A percentile compares a stretch with the other conserved stretches of the same genome.
phyloP scores from a whole-genome alignment of 2,329 filamentous ascomycete genomes.

The Sporothrix humicola region DNA sequence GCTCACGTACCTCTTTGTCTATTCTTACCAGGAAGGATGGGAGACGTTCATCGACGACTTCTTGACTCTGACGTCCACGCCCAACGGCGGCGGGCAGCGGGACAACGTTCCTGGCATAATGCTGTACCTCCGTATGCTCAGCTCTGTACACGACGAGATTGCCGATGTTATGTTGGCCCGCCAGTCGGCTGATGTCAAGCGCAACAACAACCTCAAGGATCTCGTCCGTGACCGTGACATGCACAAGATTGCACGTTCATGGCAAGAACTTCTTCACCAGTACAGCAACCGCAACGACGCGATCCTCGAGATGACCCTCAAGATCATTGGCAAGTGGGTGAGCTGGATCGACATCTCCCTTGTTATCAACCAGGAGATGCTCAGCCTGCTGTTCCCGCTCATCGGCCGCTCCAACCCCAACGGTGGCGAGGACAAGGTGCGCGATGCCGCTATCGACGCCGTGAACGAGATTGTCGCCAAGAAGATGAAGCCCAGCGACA shows the following conservation, averaged over 20 bases:
- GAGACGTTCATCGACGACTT: slow-evolving; percentile 91
- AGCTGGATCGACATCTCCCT: slow-evolving; percentile 98
- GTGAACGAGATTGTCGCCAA: slow-evolving; percentile 96
- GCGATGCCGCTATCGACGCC: slow-evolving; percentile 90
- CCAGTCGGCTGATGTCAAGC: slow-evolving; percentile 77
- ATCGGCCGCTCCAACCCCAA: slow-evolving; percentile 73
- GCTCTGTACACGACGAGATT: slow-evolving; percentile 95
- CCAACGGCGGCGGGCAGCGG: slow-evolving; percentile 59
- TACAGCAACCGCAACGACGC: slow-evolving; percentile 73
- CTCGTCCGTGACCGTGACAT: slow-evolving; percentile 85
- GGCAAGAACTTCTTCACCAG: slow-evolving; percentile 85
- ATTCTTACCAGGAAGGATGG: slow-evolving; percentile 86
- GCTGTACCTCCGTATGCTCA: slow-evolving; percentile 86
- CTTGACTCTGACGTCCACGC: slow-evolving; percentile 70
- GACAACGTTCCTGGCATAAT: slow-evolving; percentile 79
- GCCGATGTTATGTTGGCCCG: slow-evolving; percentile 87
- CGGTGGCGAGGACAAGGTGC: slow-evolving; percentile 75
- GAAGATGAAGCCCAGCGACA: slow-evolving; percentile 95
- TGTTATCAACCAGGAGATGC: slow-evolving; percentile 87
- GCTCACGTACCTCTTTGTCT: slow-evolving; percentile 89
- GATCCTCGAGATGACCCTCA: slow-evolving; percentile 85
- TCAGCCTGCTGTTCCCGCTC: slow-evolving; percentile 82
- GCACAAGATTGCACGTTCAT: slow-evolving; percentile 83
- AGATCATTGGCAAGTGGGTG: slow-evolving; percentile 94
- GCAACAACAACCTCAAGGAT: slow-evolving; percentile 90